These are phyloP conservation scores for Isatis tinctoria DNA, from an alignment of 345 rosid genomes.

Conservation along the genomic window DNA sequence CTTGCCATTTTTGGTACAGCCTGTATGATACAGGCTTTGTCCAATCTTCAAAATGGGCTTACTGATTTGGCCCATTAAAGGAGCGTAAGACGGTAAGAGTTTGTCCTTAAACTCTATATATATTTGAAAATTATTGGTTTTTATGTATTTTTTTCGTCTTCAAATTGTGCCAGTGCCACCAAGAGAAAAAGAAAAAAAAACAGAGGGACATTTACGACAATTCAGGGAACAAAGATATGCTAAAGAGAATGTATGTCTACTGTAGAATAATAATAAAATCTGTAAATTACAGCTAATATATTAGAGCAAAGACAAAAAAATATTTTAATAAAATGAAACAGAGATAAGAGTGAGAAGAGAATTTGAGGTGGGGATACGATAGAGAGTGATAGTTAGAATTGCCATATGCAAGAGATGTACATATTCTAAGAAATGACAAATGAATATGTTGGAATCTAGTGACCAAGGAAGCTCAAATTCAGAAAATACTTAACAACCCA, in stretches of 20 bases:
- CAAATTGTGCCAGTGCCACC: background rate
- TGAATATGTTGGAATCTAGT: slow-evolving; percentile 18
- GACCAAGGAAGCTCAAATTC: slow-evolving; percentile 20
- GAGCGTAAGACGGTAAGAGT: too few species aligned
- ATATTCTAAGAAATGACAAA: slow-evolving; percentile 22
- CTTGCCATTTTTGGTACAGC: background rate
- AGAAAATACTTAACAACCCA: slow-evolving; percentile 9
- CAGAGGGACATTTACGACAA: background rate
- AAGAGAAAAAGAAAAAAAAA: background rate
- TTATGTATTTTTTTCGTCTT: background rate
- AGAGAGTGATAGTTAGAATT: slow-evolving; percentile 27
- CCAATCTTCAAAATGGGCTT: background rate
- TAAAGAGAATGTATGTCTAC: background rate
- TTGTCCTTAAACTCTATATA: too few species aligned
- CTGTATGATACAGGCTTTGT: too few species aligned
- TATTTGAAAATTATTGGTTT: background rate
- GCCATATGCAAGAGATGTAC: slow-evolving; percentile 26
- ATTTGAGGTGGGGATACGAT: slow-evolving; percentile 25
- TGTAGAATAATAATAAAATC: background rate
- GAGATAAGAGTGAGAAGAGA: slow-evolving; percentile 10
- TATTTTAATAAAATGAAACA: background rate
- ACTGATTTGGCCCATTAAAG: background rate
- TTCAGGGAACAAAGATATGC: background rate
- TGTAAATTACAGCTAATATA: slow-evolving; percentile 3
- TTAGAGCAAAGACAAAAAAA: background rate